These are phyloP conservation scores for Neurospora hispaniola DNA, from an alignment of 495 filamentous ascomycete genomes.

Conservation along the genomic window DNA sequence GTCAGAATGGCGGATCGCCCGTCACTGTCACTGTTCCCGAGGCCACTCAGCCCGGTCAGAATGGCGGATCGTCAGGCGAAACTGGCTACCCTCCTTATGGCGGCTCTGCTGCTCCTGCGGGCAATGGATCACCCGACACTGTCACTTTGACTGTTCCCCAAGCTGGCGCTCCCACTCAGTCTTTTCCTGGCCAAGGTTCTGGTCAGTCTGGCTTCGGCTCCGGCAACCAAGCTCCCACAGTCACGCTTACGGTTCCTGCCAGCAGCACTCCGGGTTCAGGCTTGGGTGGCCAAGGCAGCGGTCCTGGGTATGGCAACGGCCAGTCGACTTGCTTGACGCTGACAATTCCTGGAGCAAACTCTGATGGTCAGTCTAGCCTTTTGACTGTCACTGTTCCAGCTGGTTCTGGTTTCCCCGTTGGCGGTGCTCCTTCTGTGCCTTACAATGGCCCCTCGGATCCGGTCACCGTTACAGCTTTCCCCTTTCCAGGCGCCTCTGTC, in stretches of 20 bases:
- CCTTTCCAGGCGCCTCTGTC: neutral
- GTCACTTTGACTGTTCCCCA: neutral
- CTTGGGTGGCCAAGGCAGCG: neutral
- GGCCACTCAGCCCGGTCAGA: neutral
- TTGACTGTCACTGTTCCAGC: neutral
- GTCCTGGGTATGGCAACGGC: neutral
- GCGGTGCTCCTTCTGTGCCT: neutral
- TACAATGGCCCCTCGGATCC: neutral
- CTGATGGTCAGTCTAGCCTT: neutral
- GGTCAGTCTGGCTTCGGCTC: neutral
- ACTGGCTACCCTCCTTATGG: neutral
- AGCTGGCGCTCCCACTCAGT: neutral
- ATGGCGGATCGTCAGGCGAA: neutral
- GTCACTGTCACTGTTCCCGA: constrained; percentile 7
- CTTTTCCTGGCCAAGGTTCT: neutral
- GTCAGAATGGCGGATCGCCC: neutral
- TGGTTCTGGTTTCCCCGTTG: neutral
- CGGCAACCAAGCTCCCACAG: neutral
- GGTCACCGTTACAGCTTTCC: neutral
- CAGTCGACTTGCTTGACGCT: neutral
- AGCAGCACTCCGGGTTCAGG: neutral
- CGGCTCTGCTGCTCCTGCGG: neutral
- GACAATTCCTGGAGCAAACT: neutral
- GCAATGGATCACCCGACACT: neutral
- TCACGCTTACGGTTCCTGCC: neutral